Conservation (phyloP, 2,329 filamentous ascomycete genomes). For the Amesomyces nigricolor region DNA sequence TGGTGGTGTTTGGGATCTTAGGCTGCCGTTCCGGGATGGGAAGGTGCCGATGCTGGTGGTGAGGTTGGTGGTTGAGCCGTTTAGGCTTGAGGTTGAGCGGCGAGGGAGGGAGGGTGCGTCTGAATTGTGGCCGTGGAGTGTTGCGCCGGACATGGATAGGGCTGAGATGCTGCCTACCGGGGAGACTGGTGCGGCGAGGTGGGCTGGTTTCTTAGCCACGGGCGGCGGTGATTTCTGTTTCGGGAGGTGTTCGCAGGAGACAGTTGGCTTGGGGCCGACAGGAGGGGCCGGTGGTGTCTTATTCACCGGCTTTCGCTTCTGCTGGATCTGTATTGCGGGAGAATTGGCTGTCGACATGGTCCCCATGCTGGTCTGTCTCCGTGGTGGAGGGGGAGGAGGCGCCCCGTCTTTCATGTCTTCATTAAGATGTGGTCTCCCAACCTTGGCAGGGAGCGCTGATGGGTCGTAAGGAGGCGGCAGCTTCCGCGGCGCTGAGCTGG, state of each 20-base stretch:
- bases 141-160: constrained; percentile 3
- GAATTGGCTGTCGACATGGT: constrained; percentile 3
- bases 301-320: constrained; percentile 20
- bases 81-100: constrained; percentile 12
- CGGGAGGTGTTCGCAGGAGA: constrained; percentile 33
- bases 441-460: constrained; percentile 40
- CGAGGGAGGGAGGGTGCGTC: constrained; percentile 13
- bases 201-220: constrained; percentile 58
- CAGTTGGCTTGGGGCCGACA: constrained; percentile 32
- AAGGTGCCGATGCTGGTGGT: not conserved
- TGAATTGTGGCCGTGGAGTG: constrained; percentile 3
- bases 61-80: constrained; percentile 1
- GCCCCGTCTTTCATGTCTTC: constrained; percentile 34
- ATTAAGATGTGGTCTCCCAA: constrained; percentile 39
- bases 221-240: constrained; percentile 47
- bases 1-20: constrained; percentile 5
- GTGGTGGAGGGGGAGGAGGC: constrained; percentile 35
- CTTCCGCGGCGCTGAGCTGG: constrained; percentile 43
- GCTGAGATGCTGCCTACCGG: constrained; percentile 24
- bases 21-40: constrained; percentile 7
- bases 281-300: constrained; percentile 27
- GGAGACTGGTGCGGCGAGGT: constrained; percentile 38
- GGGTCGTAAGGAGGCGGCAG: constrained; percentile 48
- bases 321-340: constrained; percentile 6
- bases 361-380: constrained; percentile 34